Base-by-base conservation (phyloP, 768 basidiomycete genomes). In the Suillus bovinus region DNA sequence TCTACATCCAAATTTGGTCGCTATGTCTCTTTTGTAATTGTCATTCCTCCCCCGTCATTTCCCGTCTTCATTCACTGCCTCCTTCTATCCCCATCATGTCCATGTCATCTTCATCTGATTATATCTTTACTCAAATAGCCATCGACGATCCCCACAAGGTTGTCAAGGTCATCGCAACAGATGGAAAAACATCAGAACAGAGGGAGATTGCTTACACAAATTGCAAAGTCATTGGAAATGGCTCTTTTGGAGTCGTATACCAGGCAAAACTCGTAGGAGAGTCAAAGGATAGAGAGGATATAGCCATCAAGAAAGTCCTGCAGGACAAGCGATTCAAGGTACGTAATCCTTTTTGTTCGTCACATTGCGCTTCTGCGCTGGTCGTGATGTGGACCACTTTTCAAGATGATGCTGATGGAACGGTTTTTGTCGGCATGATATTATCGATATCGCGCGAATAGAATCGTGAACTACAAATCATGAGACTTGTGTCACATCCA, bases 321-420 rank as follows among this genome's bases (percentile, higher is more conserved):
- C 97, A 99, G 83, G 97, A 99, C 81, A 99, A 99, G 84, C 88
- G 97, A 68, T 99, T 99, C 91, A 99, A 99, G 93, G 96, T 96
- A 64, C 66, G 84, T 79, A 63, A 22, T 4, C 4, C 9, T 24
- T 41, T 57, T 64, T 67, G 63, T 69, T 58, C 64, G 59, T 60
- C 52, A n/a, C 60, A 13, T 17, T n/a, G 27, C 31, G 9, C 17
- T 44, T 52, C 20, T 29, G 17, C 38, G 24, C 22, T 20, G 49
- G 61, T 62, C 34, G 39, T 47, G 41, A 27, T 20, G 3, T 31
- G 24, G 31, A 27, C 13, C 38, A 14, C 38, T n/a, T 24, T 42
- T 44, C 60, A 29, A 24, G 47, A 49, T 62, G 60, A n/a, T 65
- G 22, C 64, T 71, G 50, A 74, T 62, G 36, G 10, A 20, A 56